phyloP scores from a whole-genome alignment of 2,329 filamentous ascomycete genomes.

The Aspergillus sp. region DNA sequence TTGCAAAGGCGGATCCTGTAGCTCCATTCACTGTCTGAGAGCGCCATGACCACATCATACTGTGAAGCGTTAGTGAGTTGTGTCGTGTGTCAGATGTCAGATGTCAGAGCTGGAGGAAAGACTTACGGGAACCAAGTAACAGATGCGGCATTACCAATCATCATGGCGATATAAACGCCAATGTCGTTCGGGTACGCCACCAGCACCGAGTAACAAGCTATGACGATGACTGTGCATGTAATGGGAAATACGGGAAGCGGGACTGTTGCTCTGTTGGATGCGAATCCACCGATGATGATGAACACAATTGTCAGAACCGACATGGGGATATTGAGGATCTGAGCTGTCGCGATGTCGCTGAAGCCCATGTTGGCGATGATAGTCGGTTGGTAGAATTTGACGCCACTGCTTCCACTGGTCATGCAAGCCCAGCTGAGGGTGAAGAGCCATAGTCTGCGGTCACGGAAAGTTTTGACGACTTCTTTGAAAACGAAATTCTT shows the following conservation, averaged over 20 bases:
- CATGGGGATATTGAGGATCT: no score
- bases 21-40: conserved; percentile 11
- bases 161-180: neutral
- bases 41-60: conserved; percentile 14
- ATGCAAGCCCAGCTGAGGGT: conserved; percentile 8
- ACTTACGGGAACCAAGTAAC: no score
- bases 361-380: conserved; percentile 4
- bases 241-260: conserved; percentile 1
- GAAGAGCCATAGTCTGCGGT: conserved; percentile 10
- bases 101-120: no score
- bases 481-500: no score
- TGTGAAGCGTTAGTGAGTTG: neutral
- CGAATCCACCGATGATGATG: no score
- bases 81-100: no score
- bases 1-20: conserved; percentile 15
- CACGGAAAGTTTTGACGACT: neutral
- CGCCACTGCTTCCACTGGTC: conserved; percentile 1
- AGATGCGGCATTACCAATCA: no score
- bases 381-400: conserved; percentile 8
- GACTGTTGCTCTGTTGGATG: no score
- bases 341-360: no score
- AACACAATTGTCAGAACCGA: no score
- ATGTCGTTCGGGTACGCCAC: conserved; percentile 6
- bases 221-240: conserved; percentile 1
- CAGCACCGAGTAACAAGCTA: conserved; percentile 7